Conservation (phyloP, 176 grass and related monocot species). For the Phyllostachys edulis region DNA sequence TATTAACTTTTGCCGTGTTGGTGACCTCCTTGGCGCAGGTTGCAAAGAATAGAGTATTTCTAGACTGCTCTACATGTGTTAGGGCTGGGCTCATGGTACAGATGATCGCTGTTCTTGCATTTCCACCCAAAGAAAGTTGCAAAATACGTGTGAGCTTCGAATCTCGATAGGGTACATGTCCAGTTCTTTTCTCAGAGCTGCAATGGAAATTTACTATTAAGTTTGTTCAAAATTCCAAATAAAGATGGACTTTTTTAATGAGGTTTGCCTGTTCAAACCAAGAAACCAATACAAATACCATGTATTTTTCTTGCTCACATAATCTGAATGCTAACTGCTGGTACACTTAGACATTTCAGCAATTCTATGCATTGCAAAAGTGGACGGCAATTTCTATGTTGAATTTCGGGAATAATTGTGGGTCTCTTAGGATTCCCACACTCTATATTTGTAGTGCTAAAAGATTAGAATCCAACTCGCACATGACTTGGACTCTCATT, state of each 20-base stretch:
- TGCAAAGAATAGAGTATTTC: constrained; percentile 93
- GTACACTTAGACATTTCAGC: neutral
- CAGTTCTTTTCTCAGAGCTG: constrained; percentile 78
- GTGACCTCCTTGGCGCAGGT: constrained; percentile 92
- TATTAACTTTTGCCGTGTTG: constrained; percentile 90
- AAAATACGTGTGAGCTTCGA: constrained; percentile 95
- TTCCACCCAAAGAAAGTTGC: constrained; percentile 93
- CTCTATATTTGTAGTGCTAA: too few species aligned
- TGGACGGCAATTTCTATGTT: neutral
- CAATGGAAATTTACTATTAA: constrained; percentile 35
- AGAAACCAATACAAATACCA: neutral
- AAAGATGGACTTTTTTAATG: neutral
- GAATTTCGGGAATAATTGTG: too few species aligned
- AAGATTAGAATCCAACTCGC: too few species aligned
- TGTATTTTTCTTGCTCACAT: neutral
- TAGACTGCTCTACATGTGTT: constrained; percentile 85
- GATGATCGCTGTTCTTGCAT: constrained; percentile 94
- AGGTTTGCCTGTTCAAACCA: constrained; percentile 2
- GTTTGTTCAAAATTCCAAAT: constrained; percentile 18
- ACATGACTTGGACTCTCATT: too few species aligned
- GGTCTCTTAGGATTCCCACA: too few species aligned
- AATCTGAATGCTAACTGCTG: constrained; percentile 14
- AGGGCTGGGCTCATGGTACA: constrained; percentile 96
- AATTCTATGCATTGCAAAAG: neutral
- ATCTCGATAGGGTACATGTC: constrained; percentile 87